Evolutionary conservation across 805 yeast genomes (phyloP), one percentile per base, ranked within the genome.

Genomic region (Yarrowia deformans): DNA sequence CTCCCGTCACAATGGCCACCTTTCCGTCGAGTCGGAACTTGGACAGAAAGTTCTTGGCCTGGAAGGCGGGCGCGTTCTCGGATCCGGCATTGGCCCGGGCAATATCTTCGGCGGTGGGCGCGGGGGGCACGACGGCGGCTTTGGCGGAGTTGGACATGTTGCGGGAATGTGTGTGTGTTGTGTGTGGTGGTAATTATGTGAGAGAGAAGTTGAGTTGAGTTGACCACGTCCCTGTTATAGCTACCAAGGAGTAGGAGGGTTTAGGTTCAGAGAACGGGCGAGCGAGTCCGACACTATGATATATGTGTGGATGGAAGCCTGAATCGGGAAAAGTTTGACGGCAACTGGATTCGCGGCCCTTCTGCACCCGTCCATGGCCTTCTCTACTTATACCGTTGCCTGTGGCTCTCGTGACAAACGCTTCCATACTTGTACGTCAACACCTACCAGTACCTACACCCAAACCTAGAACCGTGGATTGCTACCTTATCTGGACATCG

Each of bases 1-100:
- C 90, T 55, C 90, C 90, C 61, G 90, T 87, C 69, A 87, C 80
- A 40, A 82, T 72, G 29, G 82, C 81, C 3, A 87, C 83, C 79
- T 85, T 84, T 69, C 89, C 90, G 73, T 86, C 89, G 72, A 87
- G 82, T 72, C 88, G 81, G 80, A 86, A 87, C 69, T 75, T 73
- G 71, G 61, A 34, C 64, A 80, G 68, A 70, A 80, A 78, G 75
- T 81, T 74, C 75, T 78, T 79, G 63, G 79, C 80, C 68, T 71
- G 75, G 63, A 75, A 74, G 16, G 79, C 74, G 14, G 77, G 77
- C 19, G 72, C 77, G 10, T 78, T 75, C 58, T 69, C 75, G 49
- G 74, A 66, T 45, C 74, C 76, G 55, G 79, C 77, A 48, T 70
- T 67, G 46, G 81, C 82, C n/a, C 74, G 76, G 29, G 79, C 81